Evolutionary conservation across 2,329 filamentous ascomycete genomes (phyloP), one percentile per base, ranked within the genome.

Genomic region (Beauveria sp.): DNA sequence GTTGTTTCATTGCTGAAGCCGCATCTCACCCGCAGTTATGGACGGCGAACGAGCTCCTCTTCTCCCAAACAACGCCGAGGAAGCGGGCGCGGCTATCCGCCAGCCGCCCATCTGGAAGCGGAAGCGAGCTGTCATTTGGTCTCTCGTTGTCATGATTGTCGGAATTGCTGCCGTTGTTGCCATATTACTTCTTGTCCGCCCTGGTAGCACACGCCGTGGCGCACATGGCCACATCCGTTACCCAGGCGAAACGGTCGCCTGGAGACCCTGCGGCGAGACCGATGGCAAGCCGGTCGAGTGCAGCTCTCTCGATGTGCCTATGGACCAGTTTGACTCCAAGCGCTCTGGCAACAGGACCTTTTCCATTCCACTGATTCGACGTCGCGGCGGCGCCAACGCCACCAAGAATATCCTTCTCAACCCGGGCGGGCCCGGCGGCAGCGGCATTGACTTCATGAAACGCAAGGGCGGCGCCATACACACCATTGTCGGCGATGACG

Each of bases 381-480:
- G 79, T 59, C 74, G 78, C 24, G 76, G 74, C 30, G 76, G 73
- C 26, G 69, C 68, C 40, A 73, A 76, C n/a, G 74, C 76, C 10
- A 77, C 74, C 10, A 69, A 72, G 52, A 78, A 77, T 58, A 66
- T 81, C 24, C 65, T 81, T 1, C 67, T 80, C 22, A 80, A 80
- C 64, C 78, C 78, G 0, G 79, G 79, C 44, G 79, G 80, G 0
- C 80, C 80, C 0, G 80, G 79, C 10, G 77, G 68, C 22, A 75
- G 76, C 53, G 79, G 79, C 3, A 65, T 76, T n/a, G 65, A 69
- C 4, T 73, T 76, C 40, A 53, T 80, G 2, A 67, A 72, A 34
- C 66, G 71, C 14, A 63, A 64, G 6, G 78, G 76, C n/a, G 69
- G 71, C 10, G 65, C 69, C 9, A 64, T 81, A 4, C 74, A 68